These are phyloP conservation scores for Talaromyces atroroseus DNA, from an alignment of 2,329 filamentous ascomycete species.

Conservation along the genomic window DNA sequence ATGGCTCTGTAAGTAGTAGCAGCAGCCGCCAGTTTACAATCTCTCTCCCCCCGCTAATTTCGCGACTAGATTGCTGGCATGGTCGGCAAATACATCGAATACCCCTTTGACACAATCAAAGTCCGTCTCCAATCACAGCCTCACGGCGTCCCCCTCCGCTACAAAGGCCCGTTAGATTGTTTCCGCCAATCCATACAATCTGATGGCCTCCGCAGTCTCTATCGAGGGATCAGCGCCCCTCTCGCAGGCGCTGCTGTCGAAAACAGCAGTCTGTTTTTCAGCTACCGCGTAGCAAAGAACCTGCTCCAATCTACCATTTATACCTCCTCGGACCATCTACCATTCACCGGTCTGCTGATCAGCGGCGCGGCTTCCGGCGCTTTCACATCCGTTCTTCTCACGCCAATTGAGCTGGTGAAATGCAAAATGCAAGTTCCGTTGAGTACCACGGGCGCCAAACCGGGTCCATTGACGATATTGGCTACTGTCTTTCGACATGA, in stretches of 20 bases:
- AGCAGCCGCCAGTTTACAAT: constrained; percentile 12
- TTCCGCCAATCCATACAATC: constrained; percentile 77
- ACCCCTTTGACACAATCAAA: constrained; percentile 97
- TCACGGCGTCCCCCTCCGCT: constrained; percentile 72
- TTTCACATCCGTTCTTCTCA: constrained; percentile 84
- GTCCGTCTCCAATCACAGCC: constrained; percentile 96
- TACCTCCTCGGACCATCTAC: constrained; percentile 52
- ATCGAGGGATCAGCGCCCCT: constrained; percentile 88
- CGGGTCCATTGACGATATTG: constrained; percentile 67
- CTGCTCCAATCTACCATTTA: constrained; percentile 62
- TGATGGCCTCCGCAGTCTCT: constrained; percentile 76
- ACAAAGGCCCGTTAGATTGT: constrained; percentile 84
- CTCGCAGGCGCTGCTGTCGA: constrained; percentile 87
- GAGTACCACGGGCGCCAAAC: constrained; percentile 32
- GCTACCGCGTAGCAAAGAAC: constrained; percentile 64
- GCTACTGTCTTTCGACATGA: constrained; percentile 74
- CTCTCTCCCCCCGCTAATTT: not conserved
- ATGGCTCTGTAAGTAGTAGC: constrained; percentile 65
- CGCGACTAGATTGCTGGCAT: constrained; percentile 67
- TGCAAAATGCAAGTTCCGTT: constrained; percentile 89
- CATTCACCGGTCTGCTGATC: constrained; percentile 67
- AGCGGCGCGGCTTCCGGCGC: constrained; percentile 84
- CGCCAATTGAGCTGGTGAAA: constrained; percentile 94
- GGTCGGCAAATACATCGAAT: constrained; percentile 93
- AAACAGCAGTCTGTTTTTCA: constrained; percentile 88